These are phyloP conservation scores for Extremus antarcticus DNA, from an alignment of 495 filamentous ascomycete species.

Conservation along the genomic window DNA sequence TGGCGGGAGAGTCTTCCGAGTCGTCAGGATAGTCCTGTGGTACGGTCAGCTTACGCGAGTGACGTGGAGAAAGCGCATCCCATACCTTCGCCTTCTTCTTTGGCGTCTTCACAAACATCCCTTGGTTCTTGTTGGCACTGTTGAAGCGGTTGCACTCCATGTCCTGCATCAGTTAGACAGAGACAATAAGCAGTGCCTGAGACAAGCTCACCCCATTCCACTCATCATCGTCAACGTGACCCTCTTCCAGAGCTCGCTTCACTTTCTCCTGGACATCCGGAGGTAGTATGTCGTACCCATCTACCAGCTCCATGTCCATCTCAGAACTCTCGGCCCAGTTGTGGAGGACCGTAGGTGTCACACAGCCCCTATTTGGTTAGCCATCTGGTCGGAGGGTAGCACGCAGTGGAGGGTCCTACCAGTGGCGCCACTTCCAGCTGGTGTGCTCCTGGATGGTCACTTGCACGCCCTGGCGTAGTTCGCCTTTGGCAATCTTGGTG, in stretches of 20 bases:
- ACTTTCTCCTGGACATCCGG: conserved; percentile 54
- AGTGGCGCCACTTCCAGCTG: conserved; percentile 63
- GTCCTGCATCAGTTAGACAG: conserved; percentile 41
- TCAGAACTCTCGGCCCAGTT: conserved; percentile 46
- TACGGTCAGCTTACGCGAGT: conserved; percentile 13
- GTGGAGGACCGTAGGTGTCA: conserved; percentile 51
- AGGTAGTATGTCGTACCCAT: conserved; percentile 64
- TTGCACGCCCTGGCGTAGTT: conserved; percentile 59
- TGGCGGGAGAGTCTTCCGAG: conserved; percentile 27
- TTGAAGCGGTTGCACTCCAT: conserved; percentile 47
- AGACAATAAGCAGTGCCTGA: not conserved
- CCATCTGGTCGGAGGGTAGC: not conserved
- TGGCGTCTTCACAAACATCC: conserved; percentile 15
- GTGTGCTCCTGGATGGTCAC: conserved; percentile 42
- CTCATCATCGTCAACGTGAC: conserved; percentile 65
- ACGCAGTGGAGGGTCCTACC: conserved; percentile 40
- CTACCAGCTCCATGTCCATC: conserved; percentile 66
- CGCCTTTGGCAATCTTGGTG: conserved; percentile 65
- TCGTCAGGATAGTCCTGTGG: too few species aligned
- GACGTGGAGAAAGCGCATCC: conserved; percentile 11
- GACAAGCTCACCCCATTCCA: conserved; percentile 60
- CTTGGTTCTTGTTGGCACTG: not conserved
- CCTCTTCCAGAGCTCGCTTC: conserved; percentile 48
- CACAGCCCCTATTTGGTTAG: conserved; percentile 55
- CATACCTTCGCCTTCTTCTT: conserved; percentile 34